A percentile compares a stretch with the other conserved stretches of the same genome.
phyloP scores from a whole-genome alignment of 176 grass and related monocot genomes.

The Oryza meridionalis region DNA sequence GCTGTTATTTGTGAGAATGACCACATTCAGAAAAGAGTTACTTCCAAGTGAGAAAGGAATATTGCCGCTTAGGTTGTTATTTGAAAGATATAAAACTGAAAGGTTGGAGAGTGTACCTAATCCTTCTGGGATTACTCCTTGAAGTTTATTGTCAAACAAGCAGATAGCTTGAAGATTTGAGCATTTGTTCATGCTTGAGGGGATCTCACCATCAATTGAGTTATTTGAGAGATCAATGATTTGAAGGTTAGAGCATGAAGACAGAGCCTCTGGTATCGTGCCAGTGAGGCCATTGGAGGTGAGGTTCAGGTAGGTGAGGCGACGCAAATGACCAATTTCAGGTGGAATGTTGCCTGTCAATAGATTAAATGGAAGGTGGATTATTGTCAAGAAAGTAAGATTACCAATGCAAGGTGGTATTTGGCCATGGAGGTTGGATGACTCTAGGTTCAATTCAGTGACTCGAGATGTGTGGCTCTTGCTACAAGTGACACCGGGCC shows the following conservation, averaged over 20 bases:
- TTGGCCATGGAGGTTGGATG: slow-evolving; percentile 7
- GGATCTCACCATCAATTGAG: slow-evolving; percentile 33
- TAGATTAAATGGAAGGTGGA: slow-evolving; percentile 12
- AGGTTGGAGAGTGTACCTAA: slow-evolving; percentile 35
- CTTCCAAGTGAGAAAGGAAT: slow-evolving; percentile 36
- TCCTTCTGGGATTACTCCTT: slow-evolving; percentile 17
- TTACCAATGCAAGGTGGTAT: slow-evolving; percentile 42
- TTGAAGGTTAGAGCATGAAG: slow-evolving; percentile 26
- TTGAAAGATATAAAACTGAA: slow-evolving; percentile 11
- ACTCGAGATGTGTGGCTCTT: slow-evolving; percentile 16
- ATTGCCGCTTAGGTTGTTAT: slow-evolving; percentile 17
- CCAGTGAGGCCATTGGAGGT: slow-evolving; percentile 39
- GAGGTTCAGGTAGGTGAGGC: slow-evolving; percentile 35
- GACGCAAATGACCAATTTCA: slow-evolving; percentile 37
- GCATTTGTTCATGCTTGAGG: slow-evolving; percentile 26
- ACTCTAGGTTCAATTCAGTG: neutral
- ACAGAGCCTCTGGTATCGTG: slow-evolving; percentile 11
- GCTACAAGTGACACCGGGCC: slow-evolving; percentile 39
- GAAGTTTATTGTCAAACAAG: neutral
- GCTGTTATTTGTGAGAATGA: slow-evolving; percentile 41
- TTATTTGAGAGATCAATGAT: slow-evolving; percentile 38
- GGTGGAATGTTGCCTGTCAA: slow-evolving; percentile 36
- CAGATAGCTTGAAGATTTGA: neutral
- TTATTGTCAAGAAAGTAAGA: slow-evolving; percentile 30
- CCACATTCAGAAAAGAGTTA: neutral